Percentiles rank a stretch among this genome's conserved stretches.
Conservation (phyloP, 805 yeast genomes). For the Candida multigemmis region DNA sequence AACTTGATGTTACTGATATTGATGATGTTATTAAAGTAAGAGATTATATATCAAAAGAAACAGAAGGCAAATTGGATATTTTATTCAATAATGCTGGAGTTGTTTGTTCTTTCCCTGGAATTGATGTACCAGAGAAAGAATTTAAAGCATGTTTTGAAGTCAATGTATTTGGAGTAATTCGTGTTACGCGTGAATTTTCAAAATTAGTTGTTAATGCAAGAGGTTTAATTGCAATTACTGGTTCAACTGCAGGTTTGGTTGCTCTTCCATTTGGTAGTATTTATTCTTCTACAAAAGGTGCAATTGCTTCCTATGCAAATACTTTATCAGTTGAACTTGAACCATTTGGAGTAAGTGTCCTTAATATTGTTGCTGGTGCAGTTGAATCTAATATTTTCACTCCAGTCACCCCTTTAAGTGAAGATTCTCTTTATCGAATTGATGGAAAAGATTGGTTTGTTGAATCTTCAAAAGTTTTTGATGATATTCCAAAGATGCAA, state of each 20-base stretch:
- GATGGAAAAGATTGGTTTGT: constrained; percentile 2
- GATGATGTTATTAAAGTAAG: constrained; percentile 16
- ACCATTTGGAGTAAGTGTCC: constrained; percentile 11
- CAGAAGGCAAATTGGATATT: constrained; percentile 24
- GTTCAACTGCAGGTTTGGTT: constrained; percentile 20
- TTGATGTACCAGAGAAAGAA: constrained; percentile 18
- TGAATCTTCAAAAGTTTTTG: not conserved
- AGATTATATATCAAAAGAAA: constrained; percentile 11
- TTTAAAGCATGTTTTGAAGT: constrained; percentile 16
- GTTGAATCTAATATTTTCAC: constrained; percentile 8
- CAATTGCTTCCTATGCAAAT: constrained; percentile 9
- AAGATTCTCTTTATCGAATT: constrained; percentile 1
- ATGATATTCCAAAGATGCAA: not conserved
- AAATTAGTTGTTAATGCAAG: constrained; percentile 18
- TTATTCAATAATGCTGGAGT: constrained; percentile 36
- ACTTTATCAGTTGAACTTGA: constrained; percentile 8
- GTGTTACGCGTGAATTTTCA: constrained; percentile 21
- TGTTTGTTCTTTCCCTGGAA: constrained; percentile 12
- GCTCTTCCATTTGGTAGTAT: constrained; percentile 24
- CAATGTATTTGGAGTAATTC: constrained; percentile 31
- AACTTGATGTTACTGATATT: constrained; percentile 25
- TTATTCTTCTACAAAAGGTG: constrained; percentile 26
- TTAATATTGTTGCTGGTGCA: constrained; percentile 10
- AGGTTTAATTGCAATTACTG: constrained; percentile 29
- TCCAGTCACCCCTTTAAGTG: not conserved